Percentiles rank a stretch among this genome's conserved stretches.
Conservation (phyloP, 1,284 basidiomycete genomes). For the Tylopilus sp. region DNA sequence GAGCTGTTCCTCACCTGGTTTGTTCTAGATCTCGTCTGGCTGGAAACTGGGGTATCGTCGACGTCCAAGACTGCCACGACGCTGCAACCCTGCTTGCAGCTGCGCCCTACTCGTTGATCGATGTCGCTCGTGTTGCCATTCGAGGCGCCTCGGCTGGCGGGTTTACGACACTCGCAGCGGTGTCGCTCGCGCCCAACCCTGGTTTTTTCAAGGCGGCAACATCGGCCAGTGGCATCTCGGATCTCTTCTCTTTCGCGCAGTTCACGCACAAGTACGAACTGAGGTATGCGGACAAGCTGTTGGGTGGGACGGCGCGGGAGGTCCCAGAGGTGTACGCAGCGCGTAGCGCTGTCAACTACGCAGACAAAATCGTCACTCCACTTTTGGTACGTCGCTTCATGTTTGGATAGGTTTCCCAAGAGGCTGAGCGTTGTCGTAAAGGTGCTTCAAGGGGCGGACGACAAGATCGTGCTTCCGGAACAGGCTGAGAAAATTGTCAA, state of each 20-base stretch:
- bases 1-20: conserved; percentile 3
- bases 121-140: conserved; percentile 64
- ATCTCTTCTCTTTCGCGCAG: conserved; percentile 59
- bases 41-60: conserved; percentile 42
- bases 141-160: conserved; percentile 73
- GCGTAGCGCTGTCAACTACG: conserved; percentile 42
- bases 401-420: background rate
- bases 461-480: conserved; percentile 62
- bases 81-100: conserved; percentile 36
- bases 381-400: conserved; percentile 31
- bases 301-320: conserved; percentile 60
- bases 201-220: conserved; percentile 36
- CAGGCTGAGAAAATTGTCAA: conserved; percentile 62
- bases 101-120: conserved; percentile 33
- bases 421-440: conserved; percentile 20
- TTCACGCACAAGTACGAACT: conserved; percentile 78
- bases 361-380: conserved; percentile 32
- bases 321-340: conserved; percentile 41
- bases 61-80: conserved; percentile 43
- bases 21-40: conserved; percentile 41
- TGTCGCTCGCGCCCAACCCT: conserved; percentile 57
- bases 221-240: conserved; percentile 66
- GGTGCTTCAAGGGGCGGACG: conserved; percentile 62
- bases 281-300: conserved; percentile 62
- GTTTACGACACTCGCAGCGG: conserved; percentile 61